A percentile compares a stretch with the other conserved stretches of the same genome.
Conservation (phyloP, 2,329 filamentous ascomycete genomes). For the Pseudocercospora fuligena region DNA sequence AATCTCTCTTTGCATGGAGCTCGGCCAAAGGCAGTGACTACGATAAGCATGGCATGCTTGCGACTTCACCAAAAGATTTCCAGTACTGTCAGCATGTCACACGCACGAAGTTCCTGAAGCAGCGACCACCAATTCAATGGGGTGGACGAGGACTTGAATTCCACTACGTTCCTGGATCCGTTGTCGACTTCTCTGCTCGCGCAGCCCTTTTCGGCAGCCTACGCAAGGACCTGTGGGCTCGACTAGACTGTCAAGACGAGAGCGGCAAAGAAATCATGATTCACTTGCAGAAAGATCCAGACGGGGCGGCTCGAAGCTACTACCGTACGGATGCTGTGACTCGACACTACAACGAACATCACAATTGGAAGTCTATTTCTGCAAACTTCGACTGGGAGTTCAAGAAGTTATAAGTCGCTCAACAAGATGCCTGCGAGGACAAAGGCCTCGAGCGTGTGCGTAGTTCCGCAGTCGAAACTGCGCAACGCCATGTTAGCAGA, state of each 20-base stretch:
- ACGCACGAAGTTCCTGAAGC: background rate
- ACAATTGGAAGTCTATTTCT: background rate
- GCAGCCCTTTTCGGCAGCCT: background rate
- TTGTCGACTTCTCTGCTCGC: background rate
- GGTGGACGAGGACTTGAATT: background rate
- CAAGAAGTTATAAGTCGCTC: background rate
- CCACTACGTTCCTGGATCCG: background rate
- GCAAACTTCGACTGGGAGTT: background rate
- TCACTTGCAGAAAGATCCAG: background rate
- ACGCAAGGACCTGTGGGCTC: background rate
- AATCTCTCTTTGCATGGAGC: slow-evolving; percentile 14
- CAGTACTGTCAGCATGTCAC: background rate
- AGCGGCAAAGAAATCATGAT: background rate
- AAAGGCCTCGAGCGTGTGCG: background rate
- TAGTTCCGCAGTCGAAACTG: background rate
- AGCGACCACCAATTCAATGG: background rate
- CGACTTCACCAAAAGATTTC: slow-evolving; percentile 21
- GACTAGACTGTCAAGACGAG: background rate
- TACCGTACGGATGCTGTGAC: background rate
- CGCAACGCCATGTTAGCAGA: background rate
- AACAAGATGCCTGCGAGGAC: background rate
- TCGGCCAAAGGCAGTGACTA: background rate
- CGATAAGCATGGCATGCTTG: slow-evolving; percentile 25
- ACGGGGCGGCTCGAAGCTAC: background rate
- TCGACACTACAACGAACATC: background rate